Base-by-base conservation (phyloP, 1,284 basidiomycete genomes). In the Pterulicium gracile region DNA sequence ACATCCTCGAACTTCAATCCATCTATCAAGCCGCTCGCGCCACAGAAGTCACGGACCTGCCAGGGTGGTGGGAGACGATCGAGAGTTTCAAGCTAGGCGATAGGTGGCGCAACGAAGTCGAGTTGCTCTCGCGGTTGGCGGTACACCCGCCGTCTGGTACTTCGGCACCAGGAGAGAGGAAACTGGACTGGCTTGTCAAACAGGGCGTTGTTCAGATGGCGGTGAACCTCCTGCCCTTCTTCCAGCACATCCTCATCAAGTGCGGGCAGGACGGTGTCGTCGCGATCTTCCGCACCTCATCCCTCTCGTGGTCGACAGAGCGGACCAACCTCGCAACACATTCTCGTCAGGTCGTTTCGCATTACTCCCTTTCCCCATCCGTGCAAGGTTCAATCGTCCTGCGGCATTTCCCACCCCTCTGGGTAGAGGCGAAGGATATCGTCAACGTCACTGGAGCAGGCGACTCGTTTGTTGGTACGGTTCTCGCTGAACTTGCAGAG, bases 401-500 rank as follows among this genome's bases (percentile, higher is more conserved):
- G 23, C 77, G 79, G 34, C 83, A 91, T 58, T 89, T 82, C 55
- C 75, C 84, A 2, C 70, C 88, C 10, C 58, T 77, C 3, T 52
- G 53, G 0, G 59, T 82, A 4, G 55, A 65, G 2, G 57, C 60
- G 27, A n/a, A 32, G 10, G 27, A 32, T 10, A 58, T 81, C 5
- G 64, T 81, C 4, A 92, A 83, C 54, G 88, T 90, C 7, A 96
- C 92, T 0, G 93, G 93, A 2, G 92, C 89, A 1, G 93, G 93
- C 0, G 92, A 97, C 62, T 82, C 88, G 2, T 75, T 94, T 17
- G 89, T 88, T 2, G 91, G 90, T 4, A 75, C 81, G 0, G 57
- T 93, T 17, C 61, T 88, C 15, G 79, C 84, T 1, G 61, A 64
- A 18, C 58, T 88, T 12, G 62, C 71, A 3, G 60, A 66, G 18